Conservation (phyloP, 495 filamentous ascomycete genomes). For the Daldinia childiae region DNA sequence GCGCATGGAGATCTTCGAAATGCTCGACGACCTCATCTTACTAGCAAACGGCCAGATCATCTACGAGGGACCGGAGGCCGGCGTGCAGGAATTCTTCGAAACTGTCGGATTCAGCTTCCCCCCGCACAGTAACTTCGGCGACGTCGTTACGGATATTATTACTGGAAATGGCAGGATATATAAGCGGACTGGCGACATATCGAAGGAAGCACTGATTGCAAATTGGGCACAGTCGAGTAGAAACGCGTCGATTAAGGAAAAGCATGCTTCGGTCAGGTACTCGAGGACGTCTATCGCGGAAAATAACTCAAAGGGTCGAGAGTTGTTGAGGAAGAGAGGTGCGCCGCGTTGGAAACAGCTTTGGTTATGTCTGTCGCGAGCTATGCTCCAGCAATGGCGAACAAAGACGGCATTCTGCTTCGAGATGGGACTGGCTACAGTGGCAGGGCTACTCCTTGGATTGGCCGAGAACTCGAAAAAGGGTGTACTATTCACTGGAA, state of each 20-base stretch:
- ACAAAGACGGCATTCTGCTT: conserved; percentile 57
- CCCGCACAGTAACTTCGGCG: conserved; percentile 53
- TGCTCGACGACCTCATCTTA: conserved; percentile 58
- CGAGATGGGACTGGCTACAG: conserved; percentile 60
- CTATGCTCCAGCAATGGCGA: conserved; percentile 65
- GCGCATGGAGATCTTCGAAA: conserved; percentile 59
- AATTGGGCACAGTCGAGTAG: conserved; percentile 48
- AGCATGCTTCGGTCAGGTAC: conserved; percentile 27
- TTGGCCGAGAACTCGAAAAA: conserved; percentile 57
- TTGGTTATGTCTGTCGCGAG: conserved; percentile 58
- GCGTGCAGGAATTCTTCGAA: conserved; percentile 57
- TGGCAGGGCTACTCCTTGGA: conserved; percentile 65
- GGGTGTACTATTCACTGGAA: conserved; percentile 63
- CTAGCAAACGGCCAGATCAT: conserved; percentile 56
- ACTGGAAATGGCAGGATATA: conserved; percentile 59
- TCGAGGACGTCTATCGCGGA: conserved; percentile 39
- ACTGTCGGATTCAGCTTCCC: conserved; percentile 56
- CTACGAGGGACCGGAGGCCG: conserved; percentile 51
- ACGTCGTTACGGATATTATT: conserved; percentile 62
- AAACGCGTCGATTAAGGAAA: conserved; percentile 36
- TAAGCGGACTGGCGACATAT: conserved; percentile 55
- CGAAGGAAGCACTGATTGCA: conserved; percentile 53
- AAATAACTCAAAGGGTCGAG: conserved; percentile 39
- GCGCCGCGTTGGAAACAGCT: conserved; percentile 59
- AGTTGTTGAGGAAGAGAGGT: conserved; percentile 53